Base-by-base conservation (phyloP, 2,329 filamentous ascomycete genomes). In the Sporothrix pseudoabietina region DNA sequence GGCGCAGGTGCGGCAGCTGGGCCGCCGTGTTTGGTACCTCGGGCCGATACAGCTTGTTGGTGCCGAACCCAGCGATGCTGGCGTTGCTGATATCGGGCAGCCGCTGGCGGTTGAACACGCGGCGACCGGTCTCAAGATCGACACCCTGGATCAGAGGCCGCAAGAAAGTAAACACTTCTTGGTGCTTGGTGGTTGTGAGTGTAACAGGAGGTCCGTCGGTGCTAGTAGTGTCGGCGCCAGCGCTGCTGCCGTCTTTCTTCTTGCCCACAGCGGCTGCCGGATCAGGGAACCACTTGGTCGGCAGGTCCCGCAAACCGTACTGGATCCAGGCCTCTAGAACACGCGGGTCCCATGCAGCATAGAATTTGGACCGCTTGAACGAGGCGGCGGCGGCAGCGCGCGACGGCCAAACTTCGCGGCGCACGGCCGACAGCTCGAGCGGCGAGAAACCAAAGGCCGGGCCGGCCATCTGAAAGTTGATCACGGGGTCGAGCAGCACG, bases 391-490 rank as follows among this genome's bases (percentile, higher is more conserved):
- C 95, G 1, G 85, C 91, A 68, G 85, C 83, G 10, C 91, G 88
- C 0, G 91, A 94, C 0, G 94, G 91, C 96, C 95, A 98, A 72
- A 87, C 78, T 77, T 98, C 94, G 59, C 93, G 89, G 16, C 95
- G 90, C 76, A 86, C 86, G 10, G 91, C 87, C 47, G 93, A 97
- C 32, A 89, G 84, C 72, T 85, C 82, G 73, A 81, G 76, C 4
- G 89, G 88, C 0, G 85, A 84, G n/a, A 79, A 78, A 32, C 79
- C 78, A 44, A 79, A 79, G 26, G 78, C 77, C 10, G 78, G 78
- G 35, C 80, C 81, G 75, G 77, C 77, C 85, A 84, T 80, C 83
- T 81, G 74, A 69, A 88, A 86, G 77, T 97, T 91, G 76, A 97
- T 91, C 75, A 96, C 92, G 0, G 94, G 94, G 79, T 98, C 94